A percentile compares a stretch with the other conserved stretches of the same genome.
Conservation (phyloP, 2,329 filamentous ascomycete species). For the Fusarium guadeloupense region DNA sequence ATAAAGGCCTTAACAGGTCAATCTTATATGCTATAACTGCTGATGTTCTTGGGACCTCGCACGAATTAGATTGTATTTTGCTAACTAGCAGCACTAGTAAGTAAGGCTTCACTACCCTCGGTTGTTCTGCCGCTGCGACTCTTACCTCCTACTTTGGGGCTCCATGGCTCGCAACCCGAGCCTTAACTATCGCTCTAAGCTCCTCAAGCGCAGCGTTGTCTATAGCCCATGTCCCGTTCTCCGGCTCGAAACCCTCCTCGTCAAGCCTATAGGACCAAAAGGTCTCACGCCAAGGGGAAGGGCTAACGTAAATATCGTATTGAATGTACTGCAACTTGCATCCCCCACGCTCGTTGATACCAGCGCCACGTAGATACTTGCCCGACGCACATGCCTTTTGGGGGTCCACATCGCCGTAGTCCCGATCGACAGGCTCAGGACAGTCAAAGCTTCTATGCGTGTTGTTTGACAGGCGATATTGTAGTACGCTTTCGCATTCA, state of each 20-base stretch:
- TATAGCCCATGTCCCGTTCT: not conserved
- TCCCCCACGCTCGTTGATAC: not conserved
- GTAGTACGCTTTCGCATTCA: not conserved
- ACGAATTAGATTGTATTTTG: too few relatives aligned
- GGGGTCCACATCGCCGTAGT: not conserved
- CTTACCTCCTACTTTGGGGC: too few relatives aligned
- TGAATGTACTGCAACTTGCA: slow-evolving; percentile 2
- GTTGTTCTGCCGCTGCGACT: too few relatives aligned
- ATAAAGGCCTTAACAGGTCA: too few relatives aligned
- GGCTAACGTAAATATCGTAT: not conserved
- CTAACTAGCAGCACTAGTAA: too few relatives aligned
- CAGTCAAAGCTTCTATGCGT: not conserved
- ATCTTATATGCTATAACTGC: too few relatives aligned
- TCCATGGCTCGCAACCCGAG: not conserved
- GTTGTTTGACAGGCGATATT: not conserved
- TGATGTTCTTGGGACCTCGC: too few relatives aligned
- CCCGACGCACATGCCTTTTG: not conserved
- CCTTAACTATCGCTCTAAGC: not conserved
- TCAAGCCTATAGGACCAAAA: too few relatives aligned
- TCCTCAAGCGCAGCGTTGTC: not conserved
- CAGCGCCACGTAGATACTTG: not conserved
- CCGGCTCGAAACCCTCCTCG: not conserved
- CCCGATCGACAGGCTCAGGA: not conserved
- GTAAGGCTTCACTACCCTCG: too few relatives aligned
- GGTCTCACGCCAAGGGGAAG: not conserved